Conservation (phyloP, 163 green algal genomes). For the Chlamydomonas reinhardtii region DNA sequence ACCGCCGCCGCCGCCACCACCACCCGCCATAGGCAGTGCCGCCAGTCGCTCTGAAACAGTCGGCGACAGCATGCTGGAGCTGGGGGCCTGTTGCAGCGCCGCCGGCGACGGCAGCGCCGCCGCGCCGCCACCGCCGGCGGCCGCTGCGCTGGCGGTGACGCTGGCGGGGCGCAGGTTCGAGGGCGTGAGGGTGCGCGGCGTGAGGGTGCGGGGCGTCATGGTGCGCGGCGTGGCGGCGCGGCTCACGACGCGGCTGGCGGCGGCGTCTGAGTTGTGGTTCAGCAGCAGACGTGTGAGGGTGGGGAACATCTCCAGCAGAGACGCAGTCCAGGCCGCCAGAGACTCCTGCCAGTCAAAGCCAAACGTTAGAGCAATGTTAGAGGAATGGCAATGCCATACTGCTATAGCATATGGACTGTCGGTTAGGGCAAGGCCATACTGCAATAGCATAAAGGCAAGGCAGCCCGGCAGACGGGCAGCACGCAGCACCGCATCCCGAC, state of each 20-base stretch:
- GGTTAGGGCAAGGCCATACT: no score
- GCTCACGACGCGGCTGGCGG: constrained; percentile 2
- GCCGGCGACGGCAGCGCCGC: not conserved
- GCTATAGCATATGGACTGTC: no score
- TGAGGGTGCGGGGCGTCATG: constrained; percentile 41
- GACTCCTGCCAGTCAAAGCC: constrained; percentile 14
- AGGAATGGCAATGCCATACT: no score
- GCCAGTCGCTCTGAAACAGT: constrained; percentile 1
- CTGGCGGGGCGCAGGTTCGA: constrained; percentile 29
- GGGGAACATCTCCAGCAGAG: constrained; percentile 41
- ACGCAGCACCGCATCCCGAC: no score
- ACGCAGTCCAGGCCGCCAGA: constrained; percentile 28
- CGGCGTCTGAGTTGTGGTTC: constrained; percentile 43
- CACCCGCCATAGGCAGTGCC: not conserved
- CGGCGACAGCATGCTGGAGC: not conserved
- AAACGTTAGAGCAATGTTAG: no score
- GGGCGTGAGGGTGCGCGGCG: constrained; percentile 36
- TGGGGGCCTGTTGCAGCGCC: not conserved
- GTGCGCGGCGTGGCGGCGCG: constrained; percentile 17
- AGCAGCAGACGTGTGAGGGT: constrained; percentile 28
- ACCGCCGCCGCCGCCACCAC: not conserved
- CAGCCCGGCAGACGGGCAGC: no score
- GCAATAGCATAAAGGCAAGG: no score
- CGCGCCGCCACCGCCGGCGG: not conserved
- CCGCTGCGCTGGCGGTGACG: not conserved